Percentiles rank a stretch among this genome's conserved stretches.
Evolutionary conservation across 2,329 filamentous ascomycete species (phyloP).

Genomic region (Penicillium sp.): DNA sequence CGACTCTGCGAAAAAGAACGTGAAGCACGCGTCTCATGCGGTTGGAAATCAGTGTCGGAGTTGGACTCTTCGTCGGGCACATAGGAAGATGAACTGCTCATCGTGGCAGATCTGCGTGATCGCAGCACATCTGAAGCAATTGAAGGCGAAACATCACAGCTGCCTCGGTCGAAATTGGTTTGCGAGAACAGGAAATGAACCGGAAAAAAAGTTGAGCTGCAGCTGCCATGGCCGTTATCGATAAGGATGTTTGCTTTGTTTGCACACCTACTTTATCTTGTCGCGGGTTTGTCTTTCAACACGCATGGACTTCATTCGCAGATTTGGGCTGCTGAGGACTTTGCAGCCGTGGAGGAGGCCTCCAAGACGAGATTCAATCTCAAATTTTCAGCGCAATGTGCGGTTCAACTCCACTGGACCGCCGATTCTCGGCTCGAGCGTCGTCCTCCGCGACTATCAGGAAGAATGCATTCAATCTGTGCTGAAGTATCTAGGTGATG

Average conservation of each 20-base stretch:
- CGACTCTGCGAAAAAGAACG: conserved; percentile 6
- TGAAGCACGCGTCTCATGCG: conserved; percentile 3
- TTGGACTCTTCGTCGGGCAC: conserved; percentile 32
- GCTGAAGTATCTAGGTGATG: conserved; percentile 59
- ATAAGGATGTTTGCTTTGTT: conserved; percentile 38
- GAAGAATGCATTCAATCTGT: conserved; percentile 86
- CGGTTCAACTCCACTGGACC: conserved; percentile 24
- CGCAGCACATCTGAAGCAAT: conserved; percentile 21
- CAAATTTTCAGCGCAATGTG: conserved; percentile 22
- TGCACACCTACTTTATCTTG: conserved; percentile 14
- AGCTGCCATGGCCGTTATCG: conserved; percentile 14
- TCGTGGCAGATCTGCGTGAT: conserved; percentile 34
- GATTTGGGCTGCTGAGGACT: conserved; percentile 19
- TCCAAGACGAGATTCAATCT: conserved; percentile 18
- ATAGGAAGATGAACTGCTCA: conserved; percentile 36
- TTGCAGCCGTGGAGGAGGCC: conserved; percentile 13
- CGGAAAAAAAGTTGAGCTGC: conserved; percentile 5
- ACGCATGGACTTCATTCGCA: conserved; percentile 30
- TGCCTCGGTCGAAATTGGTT: conserved; percentile 3
- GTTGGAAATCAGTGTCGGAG: conserved; percentile 15
- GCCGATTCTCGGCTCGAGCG: conserved; percentile 23
- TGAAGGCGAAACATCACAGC: conserved; percentile 25
- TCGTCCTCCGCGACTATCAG: conserved; percentile 75
- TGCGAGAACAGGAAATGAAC: too few species aligned
- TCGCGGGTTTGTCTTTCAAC: conserved; percentile 1